Percentiles rank a stretch among this genome's conserved stretches.
Conservation (phyloP, 768 basidiomycete species). For the Leccinum subtestaceum region DNA sequence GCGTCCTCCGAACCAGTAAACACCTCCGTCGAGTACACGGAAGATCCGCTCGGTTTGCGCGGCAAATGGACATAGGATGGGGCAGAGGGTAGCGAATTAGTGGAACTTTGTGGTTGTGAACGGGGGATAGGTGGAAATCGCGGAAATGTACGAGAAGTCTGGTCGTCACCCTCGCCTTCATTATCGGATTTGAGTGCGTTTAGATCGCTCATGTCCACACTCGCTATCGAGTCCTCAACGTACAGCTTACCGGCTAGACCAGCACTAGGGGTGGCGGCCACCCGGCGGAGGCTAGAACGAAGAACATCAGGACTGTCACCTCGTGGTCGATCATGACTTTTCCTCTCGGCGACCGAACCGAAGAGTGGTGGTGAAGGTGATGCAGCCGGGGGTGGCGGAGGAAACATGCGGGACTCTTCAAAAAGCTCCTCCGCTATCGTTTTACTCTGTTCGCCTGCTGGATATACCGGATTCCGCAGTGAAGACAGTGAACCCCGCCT, state of each 20-base stretch:
- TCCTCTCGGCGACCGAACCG: slow-evolving; percentile 7
- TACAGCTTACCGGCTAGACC: slow-evolving; percentile 3
- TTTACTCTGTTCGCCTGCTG: slow-evolving; percentile 8
- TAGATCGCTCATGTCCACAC: slow-evolving; percentile 33
- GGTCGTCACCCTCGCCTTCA: slow-evolving; percentile 26
- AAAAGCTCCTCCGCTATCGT: slow-evolving; percentile 21
- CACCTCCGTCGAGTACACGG: slow-evolving; percentile 12
- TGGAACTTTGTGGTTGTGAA: slow-evolving; percentile 10
- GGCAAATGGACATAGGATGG: slow-evolving; percentile 24
- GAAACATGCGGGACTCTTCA: neutral
- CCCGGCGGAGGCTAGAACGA: slow-evolving; percentile 18
- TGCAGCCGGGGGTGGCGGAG: neutral
- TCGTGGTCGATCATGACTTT: slow-evolving; percentile 7
- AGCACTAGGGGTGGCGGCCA: neutral
- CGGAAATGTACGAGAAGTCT: slow-evolving; percentile 26
- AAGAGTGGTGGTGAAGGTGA: slow-evolving; percentile 4
- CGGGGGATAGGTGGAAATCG: slow-evolving; percentile 24
- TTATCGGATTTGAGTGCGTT: slow-evolving; percentile 29
- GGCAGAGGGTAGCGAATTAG: neutral
- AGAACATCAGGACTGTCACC: slow-evolving; percentile 23
- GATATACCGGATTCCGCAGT: slow-evolving; percentile 23
- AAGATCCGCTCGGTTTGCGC: slow-evolving; percentile 24
- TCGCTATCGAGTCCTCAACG: slow-evolving; percentile 27
- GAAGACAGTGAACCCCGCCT: slow-evolving; percentile 31
- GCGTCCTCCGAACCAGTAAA: slow-evolving; percentile 8